These are phyloP conservation scores for Myxozyma vanderwaltii DNA, from an alignment of 805 yeast genomes.

Conservation along the genomic window DNA sequence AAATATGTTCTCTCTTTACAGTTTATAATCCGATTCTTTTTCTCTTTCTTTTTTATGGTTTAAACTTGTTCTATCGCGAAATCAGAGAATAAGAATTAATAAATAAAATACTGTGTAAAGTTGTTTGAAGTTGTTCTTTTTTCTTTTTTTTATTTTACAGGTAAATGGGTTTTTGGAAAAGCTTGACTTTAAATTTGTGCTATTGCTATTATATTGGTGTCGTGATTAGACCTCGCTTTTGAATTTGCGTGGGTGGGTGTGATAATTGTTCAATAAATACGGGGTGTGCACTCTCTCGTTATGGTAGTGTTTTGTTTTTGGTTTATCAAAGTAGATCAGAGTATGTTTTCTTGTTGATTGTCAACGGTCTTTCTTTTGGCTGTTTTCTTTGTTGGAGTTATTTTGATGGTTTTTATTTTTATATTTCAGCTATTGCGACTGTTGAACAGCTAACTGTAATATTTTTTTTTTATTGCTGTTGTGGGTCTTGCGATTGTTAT, in stretches of 20 bases:
- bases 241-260: too few relatives aligned
- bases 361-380: not conserved
- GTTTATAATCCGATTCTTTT: too few relatives aligned
- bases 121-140: not conserved
- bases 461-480: not conserved
- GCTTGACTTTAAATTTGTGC: not conserved
- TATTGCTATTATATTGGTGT: not conserved
- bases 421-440: not conserved
- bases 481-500: not conserved
- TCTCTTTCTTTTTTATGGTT: not conserved
- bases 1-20: too few relatives aligned
- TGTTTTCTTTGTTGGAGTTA: not conserved
- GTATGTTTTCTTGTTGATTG: too few relatives aligned
- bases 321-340: too few relatives aligned
- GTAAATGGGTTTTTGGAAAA: constrained; percentile 4
- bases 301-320: not conserved
- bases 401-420: not conserved
- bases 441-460: not conserved
- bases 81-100: constrained; percentile 28
- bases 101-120: constrained; percentile 14
- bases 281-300: not conserved
- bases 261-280: not conserved
- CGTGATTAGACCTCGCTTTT: not conserved
- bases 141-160: not conserved
- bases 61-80: not conserved